Evolutionary conservation across 441 rosid genomes (phyloP).

Genomic region (Omphalea diandra): DNA sequence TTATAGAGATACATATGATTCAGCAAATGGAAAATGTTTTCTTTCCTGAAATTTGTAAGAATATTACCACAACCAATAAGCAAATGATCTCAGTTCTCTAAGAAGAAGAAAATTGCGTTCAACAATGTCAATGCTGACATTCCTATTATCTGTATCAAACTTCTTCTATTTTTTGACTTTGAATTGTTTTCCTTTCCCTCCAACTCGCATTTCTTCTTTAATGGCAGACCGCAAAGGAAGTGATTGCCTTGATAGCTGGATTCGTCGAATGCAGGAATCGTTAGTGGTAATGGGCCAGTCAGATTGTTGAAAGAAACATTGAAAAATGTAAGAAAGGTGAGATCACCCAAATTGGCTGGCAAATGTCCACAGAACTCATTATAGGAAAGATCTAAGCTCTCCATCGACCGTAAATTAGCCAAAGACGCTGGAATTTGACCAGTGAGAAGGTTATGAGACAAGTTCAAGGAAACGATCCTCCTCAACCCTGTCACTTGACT

Average conservation of each 20-base stretch:
- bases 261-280: neutral
- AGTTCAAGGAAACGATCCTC: rapidly evolving
- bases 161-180: too few relatives aligned
- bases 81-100: too few relatives aligned
- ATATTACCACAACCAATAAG: too few relatives aligned
- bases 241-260: neutral
- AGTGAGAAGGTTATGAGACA: slow-evolving; percentile 3
- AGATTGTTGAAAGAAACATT: slow-evolving; percentile 7
- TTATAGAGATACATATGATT: too few relatives aligned
- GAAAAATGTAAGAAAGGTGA: neutral
- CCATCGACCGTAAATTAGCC: neutral
- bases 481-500: neutral
- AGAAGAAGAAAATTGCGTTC: too few relatives aligned
- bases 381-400: neutral
- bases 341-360: neutral
- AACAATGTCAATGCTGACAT: too few relatives aligned
- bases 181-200: neutral
- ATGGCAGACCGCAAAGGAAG: neutral
- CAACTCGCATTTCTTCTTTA: neutral
- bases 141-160: too few relatives aligned
- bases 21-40: too few relatives aligned
- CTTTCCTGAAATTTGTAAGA: too few relatives aligned
- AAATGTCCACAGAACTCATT: neutral
- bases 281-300: neutral
- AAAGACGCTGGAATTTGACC: neutral